Percentiles rank a stretch among this genome's conserved stretches.
These are phyloP conservation scores for Ustilago shanxiensis DNA, from an alignment of 1,284 basidiomycete genomes.

Conservation along the genomic window DNA sequence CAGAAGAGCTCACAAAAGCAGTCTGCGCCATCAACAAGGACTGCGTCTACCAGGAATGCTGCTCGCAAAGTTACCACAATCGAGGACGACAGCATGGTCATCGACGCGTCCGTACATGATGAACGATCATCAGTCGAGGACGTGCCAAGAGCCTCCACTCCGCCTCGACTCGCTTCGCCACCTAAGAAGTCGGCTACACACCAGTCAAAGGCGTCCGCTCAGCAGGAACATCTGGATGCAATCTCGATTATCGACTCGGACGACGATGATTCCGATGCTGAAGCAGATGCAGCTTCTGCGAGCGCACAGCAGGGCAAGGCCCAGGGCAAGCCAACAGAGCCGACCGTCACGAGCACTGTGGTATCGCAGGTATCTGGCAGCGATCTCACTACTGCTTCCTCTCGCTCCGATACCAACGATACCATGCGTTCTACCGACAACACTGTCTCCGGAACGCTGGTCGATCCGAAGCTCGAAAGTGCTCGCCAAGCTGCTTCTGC, in stretches of 20 bases:
- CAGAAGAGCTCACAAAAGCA: constrained; percentile 6
- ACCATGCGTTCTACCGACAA: constrained; percentile 36
- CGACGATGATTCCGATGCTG: constrained; percentile 16
- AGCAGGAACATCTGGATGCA: constrained; percentile 5
- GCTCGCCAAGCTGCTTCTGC: constrained; percentile 39
- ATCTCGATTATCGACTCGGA: constrained; percentile 32
- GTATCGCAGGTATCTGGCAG: constrained; percentile 25
- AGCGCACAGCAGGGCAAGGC: not conserved
- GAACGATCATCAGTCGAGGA: constrained; percentile 4
- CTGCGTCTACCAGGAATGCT: not conserved
- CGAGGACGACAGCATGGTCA: constrained; percentile 47
- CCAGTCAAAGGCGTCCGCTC: not conserved
- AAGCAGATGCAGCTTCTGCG: not conserved
- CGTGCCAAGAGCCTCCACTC: constrained; percentile 48
- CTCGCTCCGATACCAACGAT: constrained; percentile 27
- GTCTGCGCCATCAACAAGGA: constrained; percentile 2
- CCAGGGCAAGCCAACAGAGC: constrained; percentile 6
- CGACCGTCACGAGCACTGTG: constrained; percentile 26
- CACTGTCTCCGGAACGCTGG: constrained; percentile 27
- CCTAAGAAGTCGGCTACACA: constrained; percentile 7
- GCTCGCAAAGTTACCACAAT: constrained; percentile 7
- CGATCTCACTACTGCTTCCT: constrained; percentile 26
- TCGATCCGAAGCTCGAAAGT: constrained; percentile 39
- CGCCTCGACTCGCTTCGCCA: constrained; percentile 27
- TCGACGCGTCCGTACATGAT: constrained; percentile 13